Conservation (phyloP, 176 grass and related monocot species). For the Eragrostis nindensis region DNA sequence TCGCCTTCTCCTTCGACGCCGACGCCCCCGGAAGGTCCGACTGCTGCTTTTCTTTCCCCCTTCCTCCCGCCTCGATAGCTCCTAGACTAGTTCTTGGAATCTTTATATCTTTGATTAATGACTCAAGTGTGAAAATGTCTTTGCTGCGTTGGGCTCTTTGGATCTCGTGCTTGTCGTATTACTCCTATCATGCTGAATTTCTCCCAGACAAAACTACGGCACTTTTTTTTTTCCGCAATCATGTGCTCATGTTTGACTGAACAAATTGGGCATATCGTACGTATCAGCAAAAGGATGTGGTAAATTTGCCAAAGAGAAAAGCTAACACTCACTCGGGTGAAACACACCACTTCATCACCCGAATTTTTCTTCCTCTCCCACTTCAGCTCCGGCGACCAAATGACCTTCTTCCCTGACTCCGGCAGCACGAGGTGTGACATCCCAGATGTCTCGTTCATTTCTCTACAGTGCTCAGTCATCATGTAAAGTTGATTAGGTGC, state of each 20-base stretch:
- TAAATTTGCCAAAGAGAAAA: neutral
- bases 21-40: conserved; percentile 49
- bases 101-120: too few species aligned
- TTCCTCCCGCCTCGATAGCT: neutral
- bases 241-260: neutral
- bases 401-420: too few species aligned
- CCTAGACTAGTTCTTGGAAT: neutral
- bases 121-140: neutral
- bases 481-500: too few species aligned
- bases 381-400: too few species aligned
- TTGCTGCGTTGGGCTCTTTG: neutral
- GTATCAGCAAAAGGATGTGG: neutral
- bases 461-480: too few species aligned
- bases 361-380: too few species aligned
- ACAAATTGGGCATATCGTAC: neutral
- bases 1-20: conserved; percentile 56
- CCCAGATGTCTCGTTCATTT: too few species aligned
- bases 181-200: neutral
- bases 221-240: conserved; percentile 4
- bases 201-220: neutral
- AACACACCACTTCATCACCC: too few species aligned
- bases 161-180: neutral
- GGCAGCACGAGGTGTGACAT: too few species aligned
- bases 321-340: too few species aligned
- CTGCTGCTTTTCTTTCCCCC: neutral